These are phyloP conservation scores for Magnusiomyces sp. DNA, from an alignment of 1,139 yeast species.

Conservation along the genomic window DNA sequence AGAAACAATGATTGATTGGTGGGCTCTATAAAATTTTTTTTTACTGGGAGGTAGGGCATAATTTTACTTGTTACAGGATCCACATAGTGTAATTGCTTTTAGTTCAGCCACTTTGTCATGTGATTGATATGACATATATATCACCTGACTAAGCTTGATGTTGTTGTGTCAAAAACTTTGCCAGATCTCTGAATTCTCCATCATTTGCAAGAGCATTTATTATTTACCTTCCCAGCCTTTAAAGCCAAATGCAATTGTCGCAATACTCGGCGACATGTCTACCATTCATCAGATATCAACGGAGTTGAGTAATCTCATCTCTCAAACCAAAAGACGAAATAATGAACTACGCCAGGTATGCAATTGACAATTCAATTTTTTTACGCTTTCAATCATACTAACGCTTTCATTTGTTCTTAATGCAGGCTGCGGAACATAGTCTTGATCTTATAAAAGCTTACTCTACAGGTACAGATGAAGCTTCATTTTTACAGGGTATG, in stretches of 20 bases:
- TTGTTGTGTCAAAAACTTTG: too few species aligned
- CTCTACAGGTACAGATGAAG: conserved; percentile 26
- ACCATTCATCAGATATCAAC: conserved; percentile 24
- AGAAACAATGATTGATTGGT: conserved; percentile 1
- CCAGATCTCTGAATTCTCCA: neutral
- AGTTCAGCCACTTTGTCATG: neutral
- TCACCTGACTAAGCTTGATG: too few species aligned
- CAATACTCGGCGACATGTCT: conserved; percentile 7
- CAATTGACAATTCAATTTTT: conserved; percentile 2
- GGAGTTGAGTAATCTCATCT: conserved; percentile 51
- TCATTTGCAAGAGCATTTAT: neutral
- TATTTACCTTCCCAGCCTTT: neutral
- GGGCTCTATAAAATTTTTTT: neutral
- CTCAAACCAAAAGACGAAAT: conserved; percentile 66
- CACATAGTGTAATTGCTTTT: neutral
- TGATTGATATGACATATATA: too few species aligned
- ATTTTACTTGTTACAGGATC: neutral
- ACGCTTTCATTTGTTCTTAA: neutral
- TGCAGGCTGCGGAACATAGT: conserved; percentile 54
- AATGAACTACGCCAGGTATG: conserved; percentile 48
- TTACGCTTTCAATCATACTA: neutral
- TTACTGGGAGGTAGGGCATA: neutral
- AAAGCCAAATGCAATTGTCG: neutral
- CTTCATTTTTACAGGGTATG: conserved; percentile 29
- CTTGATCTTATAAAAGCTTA: conserved; percentile 39